Evolutionary conservation across 2,329 filamentous ascomycete species (phyloP), one percentile per base, ranked within the genome.

Genomic region (Beauveria sp.): DNA sequence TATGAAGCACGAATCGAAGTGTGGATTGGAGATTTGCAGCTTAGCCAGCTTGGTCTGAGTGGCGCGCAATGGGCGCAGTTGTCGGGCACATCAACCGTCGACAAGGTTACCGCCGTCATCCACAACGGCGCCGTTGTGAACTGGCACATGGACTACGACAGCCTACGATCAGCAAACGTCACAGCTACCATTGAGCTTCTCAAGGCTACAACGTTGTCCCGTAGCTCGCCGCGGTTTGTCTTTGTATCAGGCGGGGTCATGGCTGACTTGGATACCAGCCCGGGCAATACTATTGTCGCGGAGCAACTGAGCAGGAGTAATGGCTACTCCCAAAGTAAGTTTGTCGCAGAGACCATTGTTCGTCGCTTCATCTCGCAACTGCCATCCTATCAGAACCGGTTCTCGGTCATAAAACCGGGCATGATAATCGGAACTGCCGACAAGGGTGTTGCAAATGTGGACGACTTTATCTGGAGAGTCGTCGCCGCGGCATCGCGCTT

Each of bases 121-220:
- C 88, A 96, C 78, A 96, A 96, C 70, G 93, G 91, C 51, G 90
- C 91, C n/a, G 78, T 81, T 40, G 86, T 90, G 9, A 88, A 96
- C 71, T 96, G 91, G 91, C 85, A 96, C 34, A 81, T 86, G 68
- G 86, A 84, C 8, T 96, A 96, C 73, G 81, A 85, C 16, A 83
- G 84, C 49, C 81, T 96, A 65, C 84, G 83, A 68, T 78, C 83
- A 1, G 80, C 88, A 54, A 96, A 96, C 70, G 91, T 96, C 2
- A 75, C 60, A 2, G 67, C 69, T 1, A 68, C 67, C 3, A 10
- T 64, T 8, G 52, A 66, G 6, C 64, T 71, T 10, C 60, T 70
- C 18, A 51, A 62, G 18, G 63, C 54, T 3, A 48, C 65, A 6
- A 20, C 57, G 5, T 31, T 52, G 5, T 69, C 68, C 1, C 62